Base-by-base conservation (phyloP, 169 alveolate genomes). In the Plasmodium chabaudi region DNA sequence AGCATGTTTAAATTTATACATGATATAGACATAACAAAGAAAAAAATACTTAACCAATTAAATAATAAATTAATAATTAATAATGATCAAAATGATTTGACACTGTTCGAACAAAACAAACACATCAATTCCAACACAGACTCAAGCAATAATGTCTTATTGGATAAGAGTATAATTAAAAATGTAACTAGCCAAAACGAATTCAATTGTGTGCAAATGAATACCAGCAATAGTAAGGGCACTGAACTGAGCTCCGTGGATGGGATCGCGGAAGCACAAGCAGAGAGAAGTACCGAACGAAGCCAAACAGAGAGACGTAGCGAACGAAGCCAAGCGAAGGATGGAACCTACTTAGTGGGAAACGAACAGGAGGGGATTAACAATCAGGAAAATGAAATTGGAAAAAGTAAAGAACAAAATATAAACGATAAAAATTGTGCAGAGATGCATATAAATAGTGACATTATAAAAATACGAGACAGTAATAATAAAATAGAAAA, bases 11-110 rank as follows among this genome's bases (percentile, higher is more conserved):
- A 77, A 34, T 77, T 77, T 19, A 46, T 63, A 57, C 57, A 64
- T 23, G 69, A 77, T 15, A 27, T 63, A 55, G 89, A 77, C 21
- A 12, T 64, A 39, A 69, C 89, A 23, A 77, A 77, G 63, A 77
- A 44, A 27, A 65, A 77, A 44, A 25, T 77, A 23, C 19, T 77
- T 1, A 65, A 65, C 27, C 63, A 68, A 13, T 47, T 77, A 15
- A 64, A 77, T 44, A 77, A 27, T 25, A 64, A 77, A 64, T 55
- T 77, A 55, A 19, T 59, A 51, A 21, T 59, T 10, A 23, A 55
- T 9, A 77, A 46, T 12, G 9, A 65, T 25, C 56, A 77, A 53
- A 46, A 77, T 49, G 75, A 65, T 39, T 77, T 60, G 15, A 44
- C 10, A 5, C 51, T 77, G 42, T 25, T 57, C 3, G 71, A 23